Base-by-base conservation (phyloP, 2,329 filamentous ascomycete genomes). In the Nectriaceae sp. region DNA sequence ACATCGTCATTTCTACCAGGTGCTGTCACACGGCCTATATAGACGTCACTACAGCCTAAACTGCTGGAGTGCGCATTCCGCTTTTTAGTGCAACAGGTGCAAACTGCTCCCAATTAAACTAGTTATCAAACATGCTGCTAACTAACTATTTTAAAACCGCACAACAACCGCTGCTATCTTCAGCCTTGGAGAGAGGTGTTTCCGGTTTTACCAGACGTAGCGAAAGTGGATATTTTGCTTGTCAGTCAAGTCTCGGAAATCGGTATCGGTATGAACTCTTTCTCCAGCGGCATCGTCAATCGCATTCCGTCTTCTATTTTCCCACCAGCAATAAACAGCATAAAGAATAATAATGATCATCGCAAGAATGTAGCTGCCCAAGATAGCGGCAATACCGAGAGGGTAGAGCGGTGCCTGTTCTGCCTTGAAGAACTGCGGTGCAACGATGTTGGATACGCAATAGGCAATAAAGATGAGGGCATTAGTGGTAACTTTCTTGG, bases 391-490 rank as follows among this genome's bases (percentile, higher is more conserved):
- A 15, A 52, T 46, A 15, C 49, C 52, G 3, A 46, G 42, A 10
- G 39, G 21, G 49, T 72, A 73, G 2, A 60, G 47, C 0, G 65
- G 71, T 0, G 65, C 62, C 39, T 73, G 66, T 0, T 55, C 46
- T 0, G 66, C 45, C 22, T 65, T 62, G 24, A 75, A 75, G 19
- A 72, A 72, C 42, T 70, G 64, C 0, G 73, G 72, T 0, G 63
- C 70, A 4, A 74, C 65, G 41, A 75, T 71, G 41, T 74, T 75
- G 2, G 66, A 67, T 0, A 59, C 38, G 22, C 64, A 67, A 40
- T 67, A 81, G 0, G 74, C 75, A 4, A 78, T 66, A 37, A 79
- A 72, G 1, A 77, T 65, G 11, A 76, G 63, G 1, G 77, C 64
- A 18, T 77, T 77, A 2, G 68, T 62, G 0, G 75, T 77, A 0